Base-by-base conservation (phyloP, 2,329 filamentous ascomycete species). In the Aspergillus chevalieri region DNA sequence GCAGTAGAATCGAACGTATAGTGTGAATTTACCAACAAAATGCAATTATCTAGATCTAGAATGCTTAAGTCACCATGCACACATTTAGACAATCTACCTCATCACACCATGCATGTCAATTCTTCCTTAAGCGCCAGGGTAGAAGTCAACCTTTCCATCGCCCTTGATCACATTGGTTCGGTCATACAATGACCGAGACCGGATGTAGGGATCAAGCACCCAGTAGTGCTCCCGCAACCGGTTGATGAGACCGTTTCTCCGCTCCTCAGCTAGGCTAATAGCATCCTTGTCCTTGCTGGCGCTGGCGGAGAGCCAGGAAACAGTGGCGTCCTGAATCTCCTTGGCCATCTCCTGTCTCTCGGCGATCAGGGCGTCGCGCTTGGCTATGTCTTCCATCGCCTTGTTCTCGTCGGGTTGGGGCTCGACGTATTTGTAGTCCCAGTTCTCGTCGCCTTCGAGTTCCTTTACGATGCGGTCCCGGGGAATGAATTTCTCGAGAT, bases 181-280 rank as follows among this genome's bases (percentile, higher is more conserved):
- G 67, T 98, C 93, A 60, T 95, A 96, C 52, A 89, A 71, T n/a
- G 84, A 87, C 61, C 85, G 79, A 10, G 91, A 89, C 36, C 93
- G 78, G 26, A 97, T 67, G 66, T 92, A 95, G 0, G 89, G 89
- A 71, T 98, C 93, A 47, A 96, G 69, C 36, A 79, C 78, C 92
- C 93, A 98, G 73, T 97, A 98, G 58, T 87, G 87, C 44, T 79
- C 76, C 53, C 78, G 78, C 58, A 97, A 65, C 54, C 80, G 72
- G 46, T 77, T 77, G 2, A 87, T 84, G 24, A 93, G 62, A 2
- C 74, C 70, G 34, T 81, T 74, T 49, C 89, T 77, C 66, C 81
- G 79, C 44, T 73, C 71, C 64, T 81, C 79, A 46, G 81, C 65
- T 6, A 74, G 66, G 21, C 72, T 72, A 41, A 72, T 71, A 52